Evolutionary conservation across 2,329 filamentous ascomycete genomes (phyloP).

Genomic region (Colletotrichum costaricense): DNA sequence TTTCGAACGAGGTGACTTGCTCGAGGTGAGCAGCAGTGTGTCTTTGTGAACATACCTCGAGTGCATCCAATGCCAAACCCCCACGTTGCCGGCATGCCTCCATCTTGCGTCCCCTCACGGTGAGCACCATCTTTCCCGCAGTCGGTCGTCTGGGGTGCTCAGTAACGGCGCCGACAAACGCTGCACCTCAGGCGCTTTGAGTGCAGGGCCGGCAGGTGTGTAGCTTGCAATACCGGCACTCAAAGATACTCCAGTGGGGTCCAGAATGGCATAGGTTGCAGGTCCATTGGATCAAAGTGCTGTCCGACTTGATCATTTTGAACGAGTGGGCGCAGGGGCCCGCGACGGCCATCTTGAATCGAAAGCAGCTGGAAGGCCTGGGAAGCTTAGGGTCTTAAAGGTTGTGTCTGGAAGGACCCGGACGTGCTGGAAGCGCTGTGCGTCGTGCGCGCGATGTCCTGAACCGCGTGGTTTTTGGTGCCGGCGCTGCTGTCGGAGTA

Average conservation of each 20-base stretch:
- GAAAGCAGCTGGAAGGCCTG: not conserved
- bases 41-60: conserved; percentile 27
- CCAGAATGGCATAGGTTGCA: conserved; percentile 74
- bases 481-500: not conserved
- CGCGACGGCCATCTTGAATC: conserved; percentile 62
- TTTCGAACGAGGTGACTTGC: conserved; percentile 7
- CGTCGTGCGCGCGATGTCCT: not conserved
- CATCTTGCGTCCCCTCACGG: conserved; percentile 14
- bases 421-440: conserved; percentile 8
- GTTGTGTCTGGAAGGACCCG: not conserved
- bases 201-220: conserved; percentile 72
- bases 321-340: conserved; percentile 71
- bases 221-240: conserved; percentile 76
- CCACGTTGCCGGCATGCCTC: conserved; percentile 23
- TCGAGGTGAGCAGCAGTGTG: not conserved
- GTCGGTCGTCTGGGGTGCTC: conserved; percentile 12
- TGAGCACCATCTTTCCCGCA: not conserved
- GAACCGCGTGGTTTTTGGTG: not conserved
- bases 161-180: conserved; percentile 9
- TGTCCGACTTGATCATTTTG: conserved; percentile 75
- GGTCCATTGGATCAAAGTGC: conserved; percentile 72
- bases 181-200: conserved; percentile 50
- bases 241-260: conserved; percentile 76
- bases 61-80: conserved; percentile 27
- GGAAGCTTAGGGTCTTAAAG: not conserved